Base-by-base conservation (phyloP, 75 land plant species). In the Isoetes taiwanensis region DNA sequence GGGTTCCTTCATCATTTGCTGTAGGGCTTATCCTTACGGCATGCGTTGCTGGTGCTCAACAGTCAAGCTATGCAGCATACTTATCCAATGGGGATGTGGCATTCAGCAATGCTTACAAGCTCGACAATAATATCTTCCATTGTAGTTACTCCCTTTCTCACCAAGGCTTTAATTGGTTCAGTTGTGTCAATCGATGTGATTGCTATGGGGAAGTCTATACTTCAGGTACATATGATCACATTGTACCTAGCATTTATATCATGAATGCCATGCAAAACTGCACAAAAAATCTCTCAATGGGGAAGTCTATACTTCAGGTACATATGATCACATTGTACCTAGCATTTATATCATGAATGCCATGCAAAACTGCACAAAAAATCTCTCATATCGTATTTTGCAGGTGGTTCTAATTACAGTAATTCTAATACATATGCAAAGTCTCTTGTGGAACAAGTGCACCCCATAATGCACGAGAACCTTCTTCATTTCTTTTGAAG, bases 1-100 rank as follows among this genome's bases (percentile, higher is more conserved):
- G n/a, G 5, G 50, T 46, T 46, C 50, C 50, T 46, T n/a, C 50
- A 6, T 6, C 50, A n/a, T 46, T 46, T 46, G 50, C 50, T n/a
- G 50, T 23, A n/a, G 50, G 50, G 4, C 19, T 46, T 8, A 46
- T 46, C 4, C 50, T 46, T 23, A 46, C 50, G 16, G 50, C 50
- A 3, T 46, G 50, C 25, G 50, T 46, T 8, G 50, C 50, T 6
- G 50, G 50, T 46, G 50, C 50, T 8, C 50, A 46, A 23, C 50
- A 19, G 4, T 46, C 50, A 5, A 46, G 50, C 19, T 46, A 46
- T n/a, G 50, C 50, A n/a, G 50, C 50, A 19, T 46, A 46, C 50
- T 46, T 46, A 46, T 19, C 21, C 25, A n/a, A 46, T 6, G 50
- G 50, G 8, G 50, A 46, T n/a, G 23, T 46, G 4, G 50, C 50